Evolutionary conservation across 345 rosid species (phyloP).

Genomic region (Boechera divaricarpa): DNA sequence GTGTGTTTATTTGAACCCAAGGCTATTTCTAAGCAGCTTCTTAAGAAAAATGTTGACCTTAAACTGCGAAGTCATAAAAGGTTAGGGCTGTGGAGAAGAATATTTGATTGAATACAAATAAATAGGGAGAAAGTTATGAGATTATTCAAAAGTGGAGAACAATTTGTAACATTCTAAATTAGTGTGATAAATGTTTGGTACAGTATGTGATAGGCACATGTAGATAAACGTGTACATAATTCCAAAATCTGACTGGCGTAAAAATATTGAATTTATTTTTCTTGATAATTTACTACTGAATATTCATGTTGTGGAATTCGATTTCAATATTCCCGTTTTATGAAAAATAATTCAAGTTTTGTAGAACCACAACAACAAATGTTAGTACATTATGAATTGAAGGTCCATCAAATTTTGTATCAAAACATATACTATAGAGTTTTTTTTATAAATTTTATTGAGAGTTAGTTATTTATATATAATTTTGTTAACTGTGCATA

Average conservation of each 20-base stretch:
- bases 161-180: background rate
- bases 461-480: background rate
- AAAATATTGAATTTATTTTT: background rate
- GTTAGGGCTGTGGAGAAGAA: conserved; percentile 1
- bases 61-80: conserved; percentile 7
- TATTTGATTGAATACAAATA: background rate
- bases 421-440: too few relatives aligned
- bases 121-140: background rate
- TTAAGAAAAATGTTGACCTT: conserved; percentile 22
- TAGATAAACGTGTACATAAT: background rate
- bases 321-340: background rate
- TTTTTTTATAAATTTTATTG: background rate
- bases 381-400: background rate
- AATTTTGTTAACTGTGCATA: background rate
- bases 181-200: too few relatives aligned
- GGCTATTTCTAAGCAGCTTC: conserved; percentile 44
- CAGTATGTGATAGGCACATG: background rate
- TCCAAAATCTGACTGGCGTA: conserved; percentile 8
- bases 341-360: background rate
- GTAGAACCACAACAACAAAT: background rate
- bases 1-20: conserved; percentile 8
- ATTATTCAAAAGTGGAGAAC: conserved; percentile 29
- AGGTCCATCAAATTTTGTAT: background rate
- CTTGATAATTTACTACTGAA: background rate
- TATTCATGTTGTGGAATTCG: background rate